A percentile compares a stretch with the other conserved stretches of the same genome.
Evolutionary conservation across 2,329 filamentous ascomycete genomes (phyloP).

Genomic region (Eutypella sp.): DNA sequence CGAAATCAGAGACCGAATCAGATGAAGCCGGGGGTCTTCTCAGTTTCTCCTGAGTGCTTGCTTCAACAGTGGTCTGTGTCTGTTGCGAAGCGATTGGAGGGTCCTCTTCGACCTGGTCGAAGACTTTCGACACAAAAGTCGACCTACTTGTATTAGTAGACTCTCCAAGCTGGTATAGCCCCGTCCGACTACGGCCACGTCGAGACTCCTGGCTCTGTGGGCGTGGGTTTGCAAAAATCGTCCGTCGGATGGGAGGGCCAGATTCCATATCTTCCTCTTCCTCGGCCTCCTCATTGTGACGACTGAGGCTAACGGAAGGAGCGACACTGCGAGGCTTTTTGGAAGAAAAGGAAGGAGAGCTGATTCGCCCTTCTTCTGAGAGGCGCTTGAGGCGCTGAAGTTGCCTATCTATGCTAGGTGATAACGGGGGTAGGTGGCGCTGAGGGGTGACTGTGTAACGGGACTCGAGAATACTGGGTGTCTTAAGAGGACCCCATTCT

Average conservation of each 20-base stretch:
- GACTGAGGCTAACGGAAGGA: neutral
- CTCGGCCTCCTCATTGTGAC: neutral
- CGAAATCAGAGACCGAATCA: conserved; percentile 14
- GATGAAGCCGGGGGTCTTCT: conserved; percentile 11
- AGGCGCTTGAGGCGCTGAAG: conserved; percentile 15
- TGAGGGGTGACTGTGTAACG: conserved; percentile 2
- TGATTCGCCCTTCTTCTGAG: conserved; percentile 16
- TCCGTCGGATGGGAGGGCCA: conserved; percentile 6
- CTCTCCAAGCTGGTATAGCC: conserved; percentile 9
- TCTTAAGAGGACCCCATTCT: conserved; percentile 9
- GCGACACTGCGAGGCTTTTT: conserved; percentile 15
- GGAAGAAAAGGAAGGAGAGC: conserved; percentile 10
- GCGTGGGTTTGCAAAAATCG: conserved; percentile 11
- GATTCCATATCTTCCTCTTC: conserved; percentile 17
- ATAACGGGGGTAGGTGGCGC: conserved; percentile 4
- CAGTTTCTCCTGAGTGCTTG: conserved; percentile 17
- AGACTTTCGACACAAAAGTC: conserved; percentile 29
- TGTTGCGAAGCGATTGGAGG: conserved; percentile 19
- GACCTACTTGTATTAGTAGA: conserved; percentile 29
- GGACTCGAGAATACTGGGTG: neutral
- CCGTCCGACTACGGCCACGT: conserved; percentile 1
- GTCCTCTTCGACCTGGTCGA: conserved; percentile 16
- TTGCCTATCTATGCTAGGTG: conserved; percentile 9
- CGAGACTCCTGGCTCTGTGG: conserved; percentile 5
- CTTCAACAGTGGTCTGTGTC: conserved; percentile 31